A percentile compares a stretch with the other conserved stretches of the same genome.
phyloP scores from a whole-genome alignment of 2,329 filamentous ascomycete genomes.

The Ceratocystis huliohia region DNA sequence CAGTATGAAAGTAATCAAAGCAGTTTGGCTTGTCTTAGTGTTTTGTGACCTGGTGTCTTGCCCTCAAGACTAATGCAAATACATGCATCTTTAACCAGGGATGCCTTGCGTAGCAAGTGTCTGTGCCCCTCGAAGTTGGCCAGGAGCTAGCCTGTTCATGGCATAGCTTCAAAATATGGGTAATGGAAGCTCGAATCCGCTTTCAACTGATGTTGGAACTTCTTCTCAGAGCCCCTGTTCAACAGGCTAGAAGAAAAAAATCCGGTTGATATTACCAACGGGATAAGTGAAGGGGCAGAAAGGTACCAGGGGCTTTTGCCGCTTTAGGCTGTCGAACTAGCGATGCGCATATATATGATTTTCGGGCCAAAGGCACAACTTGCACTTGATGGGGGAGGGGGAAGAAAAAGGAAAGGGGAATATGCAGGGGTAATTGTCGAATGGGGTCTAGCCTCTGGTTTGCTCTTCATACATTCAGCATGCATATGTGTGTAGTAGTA shows the following conservation, averaged over 20 bases:
- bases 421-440: constrained; percentile 5
- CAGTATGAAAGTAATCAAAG: neutral
- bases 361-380: neutral
- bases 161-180: neutral
- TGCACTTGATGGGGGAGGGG: neutral
- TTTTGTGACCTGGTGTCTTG: neutral
- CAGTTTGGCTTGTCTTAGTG: neutral
- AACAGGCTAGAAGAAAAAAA: neutral
- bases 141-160: neutral
- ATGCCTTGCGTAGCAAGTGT: neutral
- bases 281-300: neutral
- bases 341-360: constrained; percentile 7
- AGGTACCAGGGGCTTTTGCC: constrained; percentile 11
- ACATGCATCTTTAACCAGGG: neutral
- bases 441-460: neutral
- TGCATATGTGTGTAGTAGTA: neutral
- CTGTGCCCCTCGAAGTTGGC: constrained; percentile 2
- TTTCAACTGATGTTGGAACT: constrained; percentile 8
- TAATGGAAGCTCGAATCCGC: neutral
- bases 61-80: neutral
- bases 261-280: neutral
- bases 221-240: neutral
- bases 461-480: neutral
- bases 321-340: neutral
- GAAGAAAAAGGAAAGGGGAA: neutral